Conservation (phyloP, 371 early-diverging fungal genomes). For the Rhizomucor pusillus region DNA sequence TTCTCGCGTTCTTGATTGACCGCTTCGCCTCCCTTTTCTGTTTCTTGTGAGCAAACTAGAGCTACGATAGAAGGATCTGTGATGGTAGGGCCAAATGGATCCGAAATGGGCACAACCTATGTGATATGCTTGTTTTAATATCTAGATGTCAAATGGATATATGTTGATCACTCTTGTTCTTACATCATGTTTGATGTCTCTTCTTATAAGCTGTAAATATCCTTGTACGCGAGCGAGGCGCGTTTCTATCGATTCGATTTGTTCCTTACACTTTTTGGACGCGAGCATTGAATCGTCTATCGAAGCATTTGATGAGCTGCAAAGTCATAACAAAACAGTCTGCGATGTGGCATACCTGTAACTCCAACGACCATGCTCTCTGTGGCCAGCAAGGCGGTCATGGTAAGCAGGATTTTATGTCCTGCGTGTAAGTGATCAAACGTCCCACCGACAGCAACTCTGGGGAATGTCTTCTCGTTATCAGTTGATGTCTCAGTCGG, state of each 20-base stretch:
- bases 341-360: constrained; percentile 47
- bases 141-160: background rate
- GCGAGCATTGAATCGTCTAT: constrained; percentile 64
- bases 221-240: constrained; percentile 57
- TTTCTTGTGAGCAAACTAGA: constrained; percentile 89
- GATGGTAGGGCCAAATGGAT: constrained; percentile 90
- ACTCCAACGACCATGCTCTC: constrained; percentile 74
- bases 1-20: constrained; percentile 61
- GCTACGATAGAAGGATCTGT: constrained; percentile 73
- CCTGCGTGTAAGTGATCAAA: constrained; percentile 97
- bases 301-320: background rate
- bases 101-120: constrained; percentile 32
- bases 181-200: constrained; percentile 43
- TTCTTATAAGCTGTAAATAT: constrained; percentile 62
- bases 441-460: constrained; percentile 91
- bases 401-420: constrained; percentile 89
- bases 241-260: constrained; percentile 67
- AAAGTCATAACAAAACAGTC: constrained; percentile 10
- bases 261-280: constrained; percentile 68
- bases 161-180: background rate
- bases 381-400: constrained; percentile 68
- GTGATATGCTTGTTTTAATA: background rate
- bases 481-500: too few species aligned
- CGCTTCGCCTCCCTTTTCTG: constrained; percentile 70
- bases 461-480: too few species aligned